phyloP scores from a whole-genome alignment of 2,329 filamentous ascomycete species.

The Sarocladium strictum region DNA sequence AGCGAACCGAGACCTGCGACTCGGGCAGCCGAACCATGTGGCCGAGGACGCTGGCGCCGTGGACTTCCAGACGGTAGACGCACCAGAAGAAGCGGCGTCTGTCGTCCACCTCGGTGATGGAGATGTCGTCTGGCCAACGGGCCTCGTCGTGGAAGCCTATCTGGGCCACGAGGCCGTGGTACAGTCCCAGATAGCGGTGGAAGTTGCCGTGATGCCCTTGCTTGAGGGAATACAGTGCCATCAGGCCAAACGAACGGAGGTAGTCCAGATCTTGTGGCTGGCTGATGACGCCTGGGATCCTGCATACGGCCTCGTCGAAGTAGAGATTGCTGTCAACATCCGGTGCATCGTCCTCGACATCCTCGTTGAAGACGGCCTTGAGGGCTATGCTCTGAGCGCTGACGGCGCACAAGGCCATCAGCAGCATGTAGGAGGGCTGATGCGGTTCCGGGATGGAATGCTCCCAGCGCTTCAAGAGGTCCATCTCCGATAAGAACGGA shows the following conservation, averaged over 20 bases:
- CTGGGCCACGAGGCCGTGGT: slow-evolving; percentile 15
- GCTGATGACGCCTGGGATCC: background rate
- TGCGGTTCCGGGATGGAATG: background rate
- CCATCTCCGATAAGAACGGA: slow-evolving; percentile 6
- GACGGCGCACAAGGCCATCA: slow-evolving; percentile 7
- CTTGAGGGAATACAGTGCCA: slow-evolving; percentile 3
- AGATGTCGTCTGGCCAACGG: slow-evolving; percentile 13
- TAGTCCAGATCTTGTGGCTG: slow-evolving; percentile 8
- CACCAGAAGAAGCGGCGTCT: slow-evolving; percentile 17
- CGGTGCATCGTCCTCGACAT: background rate
- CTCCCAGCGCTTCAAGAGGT: slow-evolving; percentile 5
- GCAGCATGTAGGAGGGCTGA: slow-evolving; percentile 1
- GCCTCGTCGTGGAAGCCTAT: slow-evolving; percentile 15
- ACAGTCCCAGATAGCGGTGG: slow-evolving; percentile 15
- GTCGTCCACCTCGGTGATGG: slow-evolving; percentile 12
- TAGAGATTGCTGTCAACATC: background rate
- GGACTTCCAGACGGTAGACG: slow-evolving; percentile 18
- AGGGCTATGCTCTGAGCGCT: slow-evolving; percentile 10
- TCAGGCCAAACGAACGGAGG: background rate
- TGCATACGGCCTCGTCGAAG: slow-evolving; percentile 7
- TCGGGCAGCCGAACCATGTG: slow-evolving; percentile 16
- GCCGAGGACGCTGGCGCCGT: slow-evolving; percentile 16
- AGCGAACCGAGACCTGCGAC: slow-evolving; percentile 14
- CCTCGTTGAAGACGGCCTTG: slow-evolving; percentile 3
- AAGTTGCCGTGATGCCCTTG: slow-evolving; percentile 7